Percentiles rank a stretch among this genome's conserved stretches.
Conservation (phyloP, 371 early-diverging fungal genomes). For the Mortierella polycephala region DNA sequence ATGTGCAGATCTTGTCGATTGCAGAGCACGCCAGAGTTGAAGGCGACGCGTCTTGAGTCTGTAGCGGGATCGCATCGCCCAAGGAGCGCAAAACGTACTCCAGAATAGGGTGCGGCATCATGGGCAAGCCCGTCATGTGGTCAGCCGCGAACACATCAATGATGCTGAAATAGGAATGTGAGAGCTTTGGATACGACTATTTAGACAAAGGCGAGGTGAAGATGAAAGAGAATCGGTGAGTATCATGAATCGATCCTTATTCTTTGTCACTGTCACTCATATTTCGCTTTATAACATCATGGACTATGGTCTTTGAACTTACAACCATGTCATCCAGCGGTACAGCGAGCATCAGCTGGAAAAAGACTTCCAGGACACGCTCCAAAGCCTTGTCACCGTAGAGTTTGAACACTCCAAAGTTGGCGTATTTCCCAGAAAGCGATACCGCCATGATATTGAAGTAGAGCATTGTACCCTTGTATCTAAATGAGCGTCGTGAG, state of each 20-base stretch:
- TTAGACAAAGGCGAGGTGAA: not conserved
- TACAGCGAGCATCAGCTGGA: slow-evolving; percentile 76
- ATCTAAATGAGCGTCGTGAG: slow-evolving; percentile 47
- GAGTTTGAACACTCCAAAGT: slow-evolving; percentile 92
- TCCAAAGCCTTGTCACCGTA: slow-evolving; percentile 90
- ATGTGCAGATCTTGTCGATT: slow-evolving; percentile 77
- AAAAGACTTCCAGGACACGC: slow-evolving; percentile 72
- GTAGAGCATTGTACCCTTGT: slow-evolving; percentile 84
- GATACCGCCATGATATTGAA: slow-evolving; percentile 79
- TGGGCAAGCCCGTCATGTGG: slow-evolving; percentile 70
- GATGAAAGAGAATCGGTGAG: not conserved
- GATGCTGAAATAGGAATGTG: slow-evolving; percentile 66
- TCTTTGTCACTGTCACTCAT: no score
- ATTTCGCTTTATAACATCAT: not conserved
- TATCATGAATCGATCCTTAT: no score
- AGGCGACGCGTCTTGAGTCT: slow-evolving; percentile 62
- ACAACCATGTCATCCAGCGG: slow-evolving; percentile 82
- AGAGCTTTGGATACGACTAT: slow-evolving; percentile 74
- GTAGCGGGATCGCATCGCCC: slow-evolving; percentile 64
- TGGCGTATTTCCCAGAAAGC: slow-evolving; percentile 86
- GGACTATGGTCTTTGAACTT: slow-evolving; percentile 21
- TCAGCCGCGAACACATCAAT: slow-evolving; percentile 74
- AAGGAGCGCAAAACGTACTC: slow-evolving; percentile 70
- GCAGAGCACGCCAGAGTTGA: slow-evolving; percentile 78
- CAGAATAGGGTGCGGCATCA: slow-evolving; percentile 64